Conservation (phyloP, 352 stramenopile genomes). For the Globisporangium takayamanum region DNA sequence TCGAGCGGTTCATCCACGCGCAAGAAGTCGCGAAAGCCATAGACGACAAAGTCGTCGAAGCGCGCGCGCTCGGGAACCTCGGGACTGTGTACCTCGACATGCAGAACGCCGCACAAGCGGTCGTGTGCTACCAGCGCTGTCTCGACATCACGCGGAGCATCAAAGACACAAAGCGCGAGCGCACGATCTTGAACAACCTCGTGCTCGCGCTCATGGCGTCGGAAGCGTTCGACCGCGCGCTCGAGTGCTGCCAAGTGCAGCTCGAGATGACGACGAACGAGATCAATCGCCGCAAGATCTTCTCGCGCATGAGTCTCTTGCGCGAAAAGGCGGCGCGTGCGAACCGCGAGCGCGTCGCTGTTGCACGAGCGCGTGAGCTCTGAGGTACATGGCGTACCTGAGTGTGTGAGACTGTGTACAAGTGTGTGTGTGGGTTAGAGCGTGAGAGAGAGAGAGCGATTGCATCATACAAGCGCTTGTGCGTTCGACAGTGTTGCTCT, state of each 20-base stretch:
- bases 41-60: conserved; percentile 57
- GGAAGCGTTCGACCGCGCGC: conserved; percentile 47
- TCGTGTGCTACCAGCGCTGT: conserved; percentile 71
- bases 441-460: too few species aligned
- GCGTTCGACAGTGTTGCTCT: too few species aligned
- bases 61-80: conserved; percentile 66
- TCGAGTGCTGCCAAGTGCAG: conserved; percentile 61
- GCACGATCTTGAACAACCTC: conserved; percentile 81
- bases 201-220: conserved; percentile 66
- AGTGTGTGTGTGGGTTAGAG: neutral
- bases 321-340: conserved; percentile 32
- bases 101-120: conserved; percentile 57
- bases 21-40: conserved; percentile 42
- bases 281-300: conserved; percentile 73
- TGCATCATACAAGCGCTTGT: neutral
- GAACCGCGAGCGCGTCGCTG: conserved; percentile 4
- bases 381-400: neutral
- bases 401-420: neutral
- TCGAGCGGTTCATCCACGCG: conserved; percentile 58
- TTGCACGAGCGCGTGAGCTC: neutral
- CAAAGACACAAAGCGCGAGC: conserved; percentile 67
- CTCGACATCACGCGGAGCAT: conserved; percentile 69
- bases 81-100: conserved; percentile 74
- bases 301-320: conserved; percentile 68
- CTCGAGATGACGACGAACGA: conserved; percentile 60